These are phyloP conservation scores for Colletotrichum melonis DNA, from an alignment of 2,329 filamentous ascomycete genomes.

Conservation along the genomic window DNA sequence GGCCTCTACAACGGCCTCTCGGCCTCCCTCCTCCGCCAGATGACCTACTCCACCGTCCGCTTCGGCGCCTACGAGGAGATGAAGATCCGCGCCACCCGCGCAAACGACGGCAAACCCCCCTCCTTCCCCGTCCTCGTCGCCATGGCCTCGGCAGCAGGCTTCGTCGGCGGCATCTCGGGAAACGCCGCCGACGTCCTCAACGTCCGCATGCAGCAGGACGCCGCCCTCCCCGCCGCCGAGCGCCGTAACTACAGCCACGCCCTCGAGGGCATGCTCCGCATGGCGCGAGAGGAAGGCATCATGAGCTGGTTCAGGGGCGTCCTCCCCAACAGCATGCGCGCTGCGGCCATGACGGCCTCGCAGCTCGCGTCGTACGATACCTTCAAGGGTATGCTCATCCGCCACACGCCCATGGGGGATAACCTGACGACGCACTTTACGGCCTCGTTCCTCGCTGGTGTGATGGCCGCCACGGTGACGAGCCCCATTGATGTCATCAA, in stretches of 20 bases:
- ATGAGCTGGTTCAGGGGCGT: conserved; percentile 84
- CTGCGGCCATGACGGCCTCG: conserved; percentile 87
- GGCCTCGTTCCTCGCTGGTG: conserved; percentile 81
- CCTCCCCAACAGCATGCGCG: conserved; percentile 83
- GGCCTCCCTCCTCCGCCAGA: conserved; percentile 90
- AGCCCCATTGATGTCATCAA: conserved; percentile 91
- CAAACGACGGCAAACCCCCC: conserved; percentile 55
- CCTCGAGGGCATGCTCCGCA: conserved; percentile 85
- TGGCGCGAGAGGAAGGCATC: conserved; percentile 87
- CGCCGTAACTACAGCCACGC: conserved; percentile 92
- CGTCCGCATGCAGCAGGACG: conserved; percentile 97
- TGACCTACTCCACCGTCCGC: conserved; percentile 95
- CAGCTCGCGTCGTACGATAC: conserved; percentile 88
- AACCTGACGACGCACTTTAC: conserved; percentile 82
- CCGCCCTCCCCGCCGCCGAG: conserved; percentile 77
- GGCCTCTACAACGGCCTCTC: conserved; percentile 94
- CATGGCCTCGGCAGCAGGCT: conserved; percentile 85
- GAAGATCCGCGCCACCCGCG: conserved; percentile 73
- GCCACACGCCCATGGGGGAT: conserved; percentile 75
- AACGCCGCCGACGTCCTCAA: conserved; percentile 98
- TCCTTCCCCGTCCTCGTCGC: conserved; percentile 82
- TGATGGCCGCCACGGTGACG: conserved; percentile 86
- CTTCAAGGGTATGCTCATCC: conserved; percentile 78
- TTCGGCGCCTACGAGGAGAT: conserved; percentile 97
- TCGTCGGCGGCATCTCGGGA: conserved; percentile 88